Percentiles rank a stretch among this genome's conserved stretches.
Conservation (phyloP, 805 yeast species). For the Vanderwaltozyma tropicalis region DNA sequence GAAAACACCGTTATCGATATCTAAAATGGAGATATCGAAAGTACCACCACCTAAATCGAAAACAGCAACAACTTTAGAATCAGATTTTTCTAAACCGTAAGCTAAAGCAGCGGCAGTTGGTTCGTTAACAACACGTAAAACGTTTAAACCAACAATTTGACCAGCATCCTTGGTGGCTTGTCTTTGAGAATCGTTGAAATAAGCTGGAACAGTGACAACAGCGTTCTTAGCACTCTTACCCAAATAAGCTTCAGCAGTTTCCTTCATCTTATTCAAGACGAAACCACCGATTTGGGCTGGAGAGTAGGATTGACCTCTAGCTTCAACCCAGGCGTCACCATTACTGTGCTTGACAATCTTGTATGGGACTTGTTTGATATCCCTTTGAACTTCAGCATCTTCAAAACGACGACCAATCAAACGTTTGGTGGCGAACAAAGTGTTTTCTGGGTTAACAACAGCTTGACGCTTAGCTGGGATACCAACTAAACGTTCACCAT, state of each 20-base stretch:
- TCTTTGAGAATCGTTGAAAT: conserved; percentile 74
- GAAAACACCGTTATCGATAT: conserved; percentile 94
- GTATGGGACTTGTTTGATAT: conserved; percentile 80
- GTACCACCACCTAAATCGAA: conserved; percentile 99
- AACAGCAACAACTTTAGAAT: conserved; percentile 80
- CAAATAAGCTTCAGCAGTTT: conserved; percentile 87
- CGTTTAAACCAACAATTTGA: conserved; percentile 88
- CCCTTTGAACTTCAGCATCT: conserved; percentile 85
- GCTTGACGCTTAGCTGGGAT: conserved; percentile 95
- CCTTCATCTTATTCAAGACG: conserved; percentile 92
- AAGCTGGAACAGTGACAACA: conserved; percentile 83
- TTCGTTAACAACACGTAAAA: conserved; percentile 69
- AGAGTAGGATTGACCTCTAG: conserved; percentile 77
- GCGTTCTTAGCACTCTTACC: conserved; percentile 85
- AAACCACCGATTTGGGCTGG: conserved; percentile 96
- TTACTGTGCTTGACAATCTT: conserved; percentile 80
- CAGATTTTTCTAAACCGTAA: conserved; percentile 79
- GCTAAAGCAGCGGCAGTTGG: conserved; percentile 92
- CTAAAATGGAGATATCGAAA: conserved; percentile 91
- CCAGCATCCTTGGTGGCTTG: conserved; percentile 94
- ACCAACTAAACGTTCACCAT: conserved; percentile 86
- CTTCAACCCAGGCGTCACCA: conserved; percentile 95
- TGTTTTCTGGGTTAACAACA: conserved; percentile 86
- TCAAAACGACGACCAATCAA: conserved; percentile 87
- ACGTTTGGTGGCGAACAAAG: conserved; percentile 90